phyloP scores from a whole-genome alignment of 495 filamentous ascomycete species.

The Stereocaulon alpinum region DNA sequence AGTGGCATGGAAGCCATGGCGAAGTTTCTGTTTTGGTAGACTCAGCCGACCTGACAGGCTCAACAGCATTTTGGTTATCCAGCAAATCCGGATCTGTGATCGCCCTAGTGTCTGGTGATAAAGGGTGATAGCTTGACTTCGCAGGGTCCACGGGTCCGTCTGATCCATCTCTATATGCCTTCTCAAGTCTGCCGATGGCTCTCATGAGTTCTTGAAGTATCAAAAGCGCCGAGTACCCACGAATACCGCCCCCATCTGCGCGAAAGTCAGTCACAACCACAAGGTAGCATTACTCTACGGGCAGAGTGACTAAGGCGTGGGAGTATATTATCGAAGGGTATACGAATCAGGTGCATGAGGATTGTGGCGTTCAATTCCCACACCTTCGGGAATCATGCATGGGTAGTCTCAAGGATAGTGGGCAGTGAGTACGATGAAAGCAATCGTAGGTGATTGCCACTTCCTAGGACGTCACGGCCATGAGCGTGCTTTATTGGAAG shows the following conservation, averaged over 20 bases:
- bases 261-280: no score
- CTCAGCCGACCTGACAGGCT: neutral
- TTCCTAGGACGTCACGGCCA: no score
- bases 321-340: no score
- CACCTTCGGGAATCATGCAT: no score
- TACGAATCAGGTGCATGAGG: no score
- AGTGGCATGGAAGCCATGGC: slow-evolving; percentile 20
- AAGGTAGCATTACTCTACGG: no score
- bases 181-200: slow-evolving; percentile 11
- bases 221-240: slow-evolving; percentile 21
- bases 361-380: no score
- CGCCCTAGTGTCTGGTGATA: neutral
- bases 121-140: slow-evolving; percentile 17
- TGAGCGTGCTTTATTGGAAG: no score
- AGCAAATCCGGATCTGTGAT: neutral
- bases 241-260: slow-evolving; percentile 23
- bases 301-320: no score
- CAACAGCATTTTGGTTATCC: neutral
- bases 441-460: no score
- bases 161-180: neutral
- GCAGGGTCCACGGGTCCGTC: slow-evolving; percentile 9
- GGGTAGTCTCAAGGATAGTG: no score
- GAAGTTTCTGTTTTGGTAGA: slow-evolving; percentile 10
- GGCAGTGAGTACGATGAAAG: no score
- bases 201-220: slow-evolving; percentile 23